Evolutionary conservation across 805 yeast genomes (phyloP).

Genomic region (Spathaspora girioi): DNA sequence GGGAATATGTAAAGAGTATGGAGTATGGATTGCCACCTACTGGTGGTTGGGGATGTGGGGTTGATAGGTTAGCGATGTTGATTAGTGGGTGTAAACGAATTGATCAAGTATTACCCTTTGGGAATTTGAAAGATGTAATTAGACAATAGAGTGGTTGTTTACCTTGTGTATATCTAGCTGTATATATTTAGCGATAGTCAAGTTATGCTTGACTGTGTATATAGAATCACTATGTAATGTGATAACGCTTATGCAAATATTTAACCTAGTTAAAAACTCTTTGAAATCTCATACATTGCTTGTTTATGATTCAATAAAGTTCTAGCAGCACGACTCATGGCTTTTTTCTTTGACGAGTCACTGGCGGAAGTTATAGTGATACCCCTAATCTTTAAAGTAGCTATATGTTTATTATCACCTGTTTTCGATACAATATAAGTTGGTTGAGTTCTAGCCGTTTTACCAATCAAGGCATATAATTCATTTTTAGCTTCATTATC

Average conservation of each 20-base stretch:
- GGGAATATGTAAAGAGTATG: conserved; percentile 68
- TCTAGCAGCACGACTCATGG: conserved; percentile 39
- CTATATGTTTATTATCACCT: conserved; percentile 20
- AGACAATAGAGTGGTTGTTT: conserved; percentile 2
- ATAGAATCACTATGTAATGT: neutral
- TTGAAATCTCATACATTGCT: conserved; percentile 10
- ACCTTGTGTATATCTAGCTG: neutral
- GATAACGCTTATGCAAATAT: too few species aligned
- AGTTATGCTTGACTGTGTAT: too few species aligned
- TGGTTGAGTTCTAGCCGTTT: conserved; percentile 30
- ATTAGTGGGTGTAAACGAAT: conserved; percentile 63
- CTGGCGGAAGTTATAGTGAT: conserved; percentile 25
- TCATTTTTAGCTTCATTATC: conserved; percentile 38
- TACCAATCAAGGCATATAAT: conserved; percentile 36
- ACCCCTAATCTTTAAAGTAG: conserved; percentile 28
- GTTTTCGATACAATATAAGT: conserved; percentile 24
- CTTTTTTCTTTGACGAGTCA: conserved; percentile 37
- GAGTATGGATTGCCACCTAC: conserved; percentile 97
- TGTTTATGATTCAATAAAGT: conserved; percentile 22
- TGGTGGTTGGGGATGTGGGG: conserved; percentile 97
- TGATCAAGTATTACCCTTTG: conserved; percentile 73
- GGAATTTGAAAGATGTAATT: conserved; percentile 62
- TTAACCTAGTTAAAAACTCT: conserved; percentile 3
- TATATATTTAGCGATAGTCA: too few species aligned
- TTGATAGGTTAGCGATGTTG: conserved; percentile 84